Evolutionary conservation across 371 early-diverging fungal species (phyloP).

Genomic region (Mucor lusitanicus): DNA sequence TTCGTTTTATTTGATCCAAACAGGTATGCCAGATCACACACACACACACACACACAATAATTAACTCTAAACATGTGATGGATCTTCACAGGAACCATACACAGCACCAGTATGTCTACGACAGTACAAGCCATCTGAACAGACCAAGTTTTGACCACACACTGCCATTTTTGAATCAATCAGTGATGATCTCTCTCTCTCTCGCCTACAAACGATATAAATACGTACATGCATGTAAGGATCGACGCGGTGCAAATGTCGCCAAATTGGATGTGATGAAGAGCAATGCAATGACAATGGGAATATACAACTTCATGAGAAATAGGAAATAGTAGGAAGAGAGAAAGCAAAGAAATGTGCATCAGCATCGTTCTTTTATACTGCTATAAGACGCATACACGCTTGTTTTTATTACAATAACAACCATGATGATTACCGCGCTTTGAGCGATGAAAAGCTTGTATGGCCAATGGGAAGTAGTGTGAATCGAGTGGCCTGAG

Average conservation of each 20-base stretch:
- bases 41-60: no score
- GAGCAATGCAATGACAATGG: background rate
- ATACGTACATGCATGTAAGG: constrained; percentile 18
- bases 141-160: constrained; percentile 43
- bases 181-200: no score
- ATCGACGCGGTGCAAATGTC: background rate
- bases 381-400: background rate
- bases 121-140: constrained; percentile 29
- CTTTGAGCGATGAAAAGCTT: constrained; percentile 12
- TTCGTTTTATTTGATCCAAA: background rate
- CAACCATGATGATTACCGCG: background rate
- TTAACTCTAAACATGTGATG: background rate
- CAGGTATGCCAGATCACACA: background rate
- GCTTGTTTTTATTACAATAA: background rate
- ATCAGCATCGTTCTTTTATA: no score
- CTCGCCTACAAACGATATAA: no score
- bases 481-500: constrained; percentile 51
- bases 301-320: background rate
- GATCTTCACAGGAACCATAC: constrained; percentile 40
- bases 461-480: constrained; percentile 58
- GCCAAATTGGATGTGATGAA: background rate
- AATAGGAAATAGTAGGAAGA: background rate
- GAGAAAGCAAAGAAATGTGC: background rate
- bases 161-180: constrained; percentile 14
- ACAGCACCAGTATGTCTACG: constrained; percentile 30